Base-by-base conservation (phyloP, 2,329 filamentous ascomycete genomes). In the Hymenoscyphus albidus region DNA sequence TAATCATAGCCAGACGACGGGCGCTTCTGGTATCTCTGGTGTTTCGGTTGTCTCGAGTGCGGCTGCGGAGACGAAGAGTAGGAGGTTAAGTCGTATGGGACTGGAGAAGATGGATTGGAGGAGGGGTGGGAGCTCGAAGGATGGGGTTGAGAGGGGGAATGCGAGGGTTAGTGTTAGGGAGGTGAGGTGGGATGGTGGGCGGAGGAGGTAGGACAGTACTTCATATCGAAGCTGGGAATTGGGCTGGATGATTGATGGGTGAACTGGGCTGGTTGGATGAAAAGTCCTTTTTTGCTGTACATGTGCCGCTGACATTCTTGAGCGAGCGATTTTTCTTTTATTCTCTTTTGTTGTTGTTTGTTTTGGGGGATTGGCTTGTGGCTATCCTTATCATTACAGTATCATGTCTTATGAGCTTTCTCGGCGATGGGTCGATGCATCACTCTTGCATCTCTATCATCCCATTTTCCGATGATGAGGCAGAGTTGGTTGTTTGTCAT, bases 81-180 rank as follows among this genome's bases (percentile, higher is more conserved):
- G 62, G 59, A 57, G 70, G 27, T 16, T 71, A 62, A 71, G 70
- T 55, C 70, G 61, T 61, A 68, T 73, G 68, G 68, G 63, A 12
- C 58, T 72, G 14, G 68, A 69, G 22, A 65, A 68, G 66, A 68
- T 72, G 72, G 65, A 74, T 64, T 69, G 71, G 71, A 48, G 67
- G 40, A 70, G 67, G 57, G 68, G 70, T n/a, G 27, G 5, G 22
- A 62, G 61, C 9, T 6, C 35, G 60, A 67, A 69, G 7, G 56
- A 44, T 27, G 65, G 66, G 61, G 62, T 62, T 44, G 58, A 68
- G 58, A 69, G 64, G 51, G 51, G 67, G 39, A 61, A 35, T 32
- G 35, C 44, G 12, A 62, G 32, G 48, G 59, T 70, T 2, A 66
- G 61, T 58, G 70, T 69, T 51, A 54, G 69, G 62, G 70, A 72